Base-by-base conservation (phyloP, 768 basidiomycete species). In the Collybiopsis confluens region DNA sequence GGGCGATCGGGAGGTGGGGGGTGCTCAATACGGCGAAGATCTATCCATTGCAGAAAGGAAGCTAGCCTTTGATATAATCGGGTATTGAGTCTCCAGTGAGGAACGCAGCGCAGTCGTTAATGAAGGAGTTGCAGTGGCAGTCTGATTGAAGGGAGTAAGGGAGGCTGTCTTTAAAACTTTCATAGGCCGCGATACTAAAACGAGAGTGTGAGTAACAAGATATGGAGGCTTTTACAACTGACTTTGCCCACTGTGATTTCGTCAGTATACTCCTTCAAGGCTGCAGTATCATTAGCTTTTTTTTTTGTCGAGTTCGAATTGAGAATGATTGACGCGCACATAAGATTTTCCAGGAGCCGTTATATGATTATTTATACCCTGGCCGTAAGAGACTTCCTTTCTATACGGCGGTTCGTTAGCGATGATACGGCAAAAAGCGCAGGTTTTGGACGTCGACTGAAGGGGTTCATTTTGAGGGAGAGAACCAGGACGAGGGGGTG, bases 121-220 rank as follows among this genome's bases (percentile, higher is more conserved):
- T 94, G 60, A 98, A 98, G 2, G 90, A 88, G 67, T 98, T 98
- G 68, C 94, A 97, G 62, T 97, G 96, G 59, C 94, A 95, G 40
- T 96, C 92, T 87, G 58, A 13, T 4, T 38, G 10, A 44, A 23
- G 9, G 37, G n/a, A 42, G 46, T 18, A 15, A 7, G 6, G 41
- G 18, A 4, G 20, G 15, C 11, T 26, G 35, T 45, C 11, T 33
- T 24, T 6, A 18, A 10, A 41, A 49, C 67, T 54, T 64, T 88
- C 89, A 87, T 77, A 92, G 67, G n/a, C 92, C 73, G 66, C 92
- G 91, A 62, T 93, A 93, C 90, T 92, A 59, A 28, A 26, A n/a
- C n/a, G n/a, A n/a, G n/a, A n/a, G n/a, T n/a, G n/a, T n/a, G n/a
- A n/a, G n/a, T n/a, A n/a, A n/a, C n/a, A n/a, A n/a, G n/a, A n/a